Percentiles rank a stretch among this genome's conserved stretches.
Conservation (phyloP, 2,329 filamentous ascomycete species). For the Helminthosporium solani region DNA sequence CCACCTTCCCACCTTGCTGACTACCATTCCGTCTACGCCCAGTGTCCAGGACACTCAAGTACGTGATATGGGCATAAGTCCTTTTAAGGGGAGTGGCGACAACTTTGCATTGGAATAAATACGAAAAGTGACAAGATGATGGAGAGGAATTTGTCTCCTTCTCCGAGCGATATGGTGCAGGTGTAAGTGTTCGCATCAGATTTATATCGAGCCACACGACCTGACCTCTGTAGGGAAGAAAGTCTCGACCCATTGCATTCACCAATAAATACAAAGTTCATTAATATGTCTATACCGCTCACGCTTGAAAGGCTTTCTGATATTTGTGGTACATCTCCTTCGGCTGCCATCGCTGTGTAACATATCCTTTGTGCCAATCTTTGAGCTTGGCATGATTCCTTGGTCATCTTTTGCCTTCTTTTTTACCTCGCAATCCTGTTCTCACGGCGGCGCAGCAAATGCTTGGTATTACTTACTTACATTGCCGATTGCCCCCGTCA, state of each 20-base stretch:
- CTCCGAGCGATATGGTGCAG: conserved; percentile 24
- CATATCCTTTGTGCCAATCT: background rate
- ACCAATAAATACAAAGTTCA: conserved; percentile 15
- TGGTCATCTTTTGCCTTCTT: background rate
- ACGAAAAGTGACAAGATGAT: conserved; percentile 14
- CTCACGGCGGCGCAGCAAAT: background rate
- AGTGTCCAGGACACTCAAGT: conserved; percentile 24
- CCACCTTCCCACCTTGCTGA: conserved; percentile 35
- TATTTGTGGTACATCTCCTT: conserved; percentile 18
- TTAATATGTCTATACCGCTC: conserved; percentile 22
- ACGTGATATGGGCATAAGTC: conserved; percentile 30
- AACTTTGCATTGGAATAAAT: conserved; percentile 33
- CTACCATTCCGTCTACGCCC: conserved; percentile 47
- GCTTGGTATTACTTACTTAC: too few species aligned
- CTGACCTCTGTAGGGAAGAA: conserved; percentile 27
- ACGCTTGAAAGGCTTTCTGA: conserved; percentile 24
- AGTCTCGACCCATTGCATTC: conserved; percentile 34
- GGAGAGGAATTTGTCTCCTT: conserved; percentile 9
- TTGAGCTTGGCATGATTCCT: background rate
- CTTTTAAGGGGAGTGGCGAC: conserved; percentile 39
- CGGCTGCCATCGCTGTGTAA: background rate
- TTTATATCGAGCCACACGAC: background rate
- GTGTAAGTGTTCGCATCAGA: conserved; percentile 18
- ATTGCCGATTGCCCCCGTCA: too few species aligned
- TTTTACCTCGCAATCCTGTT: background rate